phyloP scores from a whole-genome alignment of 495 filamentous ascomycete species.

The Apiosordaria backusii region DNA sequence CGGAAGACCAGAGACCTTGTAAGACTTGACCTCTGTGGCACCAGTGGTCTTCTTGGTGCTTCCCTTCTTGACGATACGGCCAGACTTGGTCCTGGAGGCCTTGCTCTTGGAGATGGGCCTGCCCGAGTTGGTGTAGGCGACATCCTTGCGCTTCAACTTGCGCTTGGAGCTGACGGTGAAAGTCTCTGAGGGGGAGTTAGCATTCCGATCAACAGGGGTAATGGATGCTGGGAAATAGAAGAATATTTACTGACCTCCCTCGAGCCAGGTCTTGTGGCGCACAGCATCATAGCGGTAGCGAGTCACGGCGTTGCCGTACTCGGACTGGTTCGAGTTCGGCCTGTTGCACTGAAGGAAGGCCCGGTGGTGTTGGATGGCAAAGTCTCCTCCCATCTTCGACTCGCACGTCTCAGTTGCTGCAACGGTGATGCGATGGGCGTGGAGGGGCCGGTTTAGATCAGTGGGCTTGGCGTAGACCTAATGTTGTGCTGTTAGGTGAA shows the following conservation, averaged over 20 bases:
- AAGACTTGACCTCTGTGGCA: background rate
- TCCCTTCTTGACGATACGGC: slow-evolving; percentile 1
- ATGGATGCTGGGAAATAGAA: too few relatives aligned
- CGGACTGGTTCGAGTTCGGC: background rate
- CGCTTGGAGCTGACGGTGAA: background rate
- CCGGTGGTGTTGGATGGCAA: background rate
- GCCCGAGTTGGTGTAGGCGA: background rate
- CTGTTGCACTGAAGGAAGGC: background rate
- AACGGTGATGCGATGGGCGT: background rate
- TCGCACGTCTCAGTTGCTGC: background rate
- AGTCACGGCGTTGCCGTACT: background rate
- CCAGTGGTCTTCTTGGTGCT: background rate
- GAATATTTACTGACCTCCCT: background rate
- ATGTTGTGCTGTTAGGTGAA: too few relatives aligned
- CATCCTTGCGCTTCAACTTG: slow-evolving; percentile 3
- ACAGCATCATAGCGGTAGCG: background rate
- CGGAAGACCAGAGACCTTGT: background rate
- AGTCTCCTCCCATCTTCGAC: background rate
- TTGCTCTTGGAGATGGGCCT: slow-evolving; percentile 1
- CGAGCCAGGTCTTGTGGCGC: background rate
- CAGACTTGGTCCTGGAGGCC: background rate
- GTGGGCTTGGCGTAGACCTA: background rate
- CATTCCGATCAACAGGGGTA: too few relatives aligned
- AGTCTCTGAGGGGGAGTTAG: too few relatives aligned
- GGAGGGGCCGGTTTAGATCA: background rate